Percentiles rank a stretch among this genome's conserved stretches.
Evolutionary conservation across 257 asterid genomes (phyloP).

Genomic region (Solanum lignicaule): DNA sequence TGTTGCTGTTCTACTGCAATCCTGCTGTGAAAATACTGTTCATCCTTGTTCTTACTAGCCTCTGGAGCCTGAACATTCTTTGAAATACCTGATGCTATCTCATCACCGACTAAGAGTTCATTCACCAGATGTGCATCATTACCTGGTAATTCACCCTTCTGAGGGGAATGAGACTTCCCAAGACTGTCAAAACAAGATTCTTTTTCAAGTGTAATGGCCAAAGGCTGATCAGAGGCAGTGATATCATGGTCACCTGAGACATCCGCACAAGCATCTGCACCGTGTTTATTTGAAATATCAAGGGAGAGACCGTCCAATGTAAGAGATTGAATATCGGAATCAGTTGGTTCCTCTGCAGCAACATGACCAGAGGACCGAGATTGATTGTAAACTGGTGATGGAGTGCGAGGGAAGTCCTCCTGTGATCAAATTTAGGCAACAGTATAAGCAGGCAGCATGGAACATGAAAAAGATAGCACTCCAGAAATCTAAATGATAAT

Average conservation of each 20-base stretch:
- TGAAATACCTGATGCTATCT: conserved; percentile 21
- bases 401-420: conserved; percentile 78
- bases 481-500: not conserved
- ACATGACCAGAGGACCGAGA: conserved; percentile 37
- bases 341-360: conserved; percentile 38
- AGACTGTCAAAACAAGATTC: conserved; percentile 14
- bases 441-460: conserved; percentile 1
- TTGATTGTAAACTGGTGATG: conserved; percentile 63
- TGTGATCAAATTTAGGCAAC: conserved; percentile 16
- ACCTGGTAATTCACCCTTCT: conserved; percentile 21
- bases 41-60: conserved; percentile 25
- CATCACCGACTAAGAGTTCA: conserved; percentile 22
- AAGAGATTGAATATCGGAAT: conserved; percentile 31
- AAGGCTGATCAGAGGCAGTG: conserved; percentile 18
- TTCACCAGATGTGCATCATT: conserved; percentile 21
- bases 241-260: conserved; percentile 22
- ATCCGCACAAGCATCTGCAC: conserved; percentile 12
- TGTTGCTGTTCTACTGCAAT: conserved; percentile 18
- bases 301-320: conserved; percentile 43
- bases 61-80: conserved; percentile 15
- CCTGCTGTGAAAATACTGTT: conserved; percentile 23
- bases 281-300: conserved; percentile 24
- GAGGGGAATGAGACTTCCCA: conserved; percentile 21
- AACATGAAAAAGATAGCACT: not conserved
- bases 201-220: conserved; percentile 13